Conservation (phyloP, 352 stramenopile species). For the Thraustotheca clavata region DNA sequence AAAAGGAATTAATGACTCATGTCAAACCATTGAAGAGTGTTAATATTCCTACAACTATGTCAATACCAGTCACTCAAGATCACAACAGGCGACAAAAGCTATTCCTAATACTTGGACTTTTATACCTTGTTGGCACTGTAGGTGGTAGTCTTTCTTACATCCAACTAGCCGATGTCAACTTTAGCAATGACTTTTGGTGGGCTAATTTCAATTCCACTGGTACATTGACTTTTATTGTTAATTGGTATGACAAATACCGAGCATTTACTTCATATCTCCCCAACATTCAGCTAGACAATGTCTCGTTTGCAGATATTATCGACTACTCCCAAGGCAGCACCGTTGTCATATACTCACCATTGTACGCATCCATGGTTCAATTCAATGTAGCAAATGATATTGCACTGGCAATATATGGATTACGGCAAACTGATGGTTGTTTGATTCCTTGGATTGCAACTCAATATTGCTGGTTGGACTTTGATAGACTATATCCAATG, state of each 20-base stretch:
- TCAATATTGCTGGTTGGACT: constrained; percentile 14
- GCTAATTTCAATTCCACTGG: constrained; percentile 15
- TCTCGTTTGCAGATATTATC: not conserved
- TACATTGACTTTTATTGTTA: not conserved
- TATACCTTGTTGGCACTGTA: not conserved
- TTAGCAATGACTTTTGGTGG: constrained; percentile 17
- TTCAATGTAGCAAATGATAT: not conserved
- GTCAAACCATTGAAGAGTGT: not conserved
- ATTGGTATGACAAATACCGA: constrained; percentile 2
- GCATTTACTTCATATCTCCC: not conserved
- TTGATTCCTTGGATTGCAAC: constrained; percentile 5
- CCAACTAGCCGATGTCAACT: constrained; percentile 1
- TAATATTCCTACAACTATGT: not conserved
- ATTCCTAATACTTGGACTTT: not conserved
- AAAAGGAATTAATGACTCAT: not conserved
- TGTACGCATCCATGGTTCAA: not conserved
- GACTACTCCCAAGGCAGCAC: not conserved
- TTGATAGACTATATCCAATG: not conserved
- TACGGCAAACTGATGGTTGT: constrained; percentile 1
- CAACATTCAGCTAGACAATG: not conserved
- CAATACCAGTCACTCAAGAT: not conserved
- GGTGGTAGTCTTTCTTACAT: constrained; percentile 11
- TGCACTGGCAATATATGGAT: not conserved
- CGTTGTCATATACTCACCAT: not conserved
- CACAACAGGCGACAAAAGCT: not conserved